Conservation (phyloP, 2,329 filamentous ascomycete genomes). For the Colletotrichum noveboracense region DNA sequence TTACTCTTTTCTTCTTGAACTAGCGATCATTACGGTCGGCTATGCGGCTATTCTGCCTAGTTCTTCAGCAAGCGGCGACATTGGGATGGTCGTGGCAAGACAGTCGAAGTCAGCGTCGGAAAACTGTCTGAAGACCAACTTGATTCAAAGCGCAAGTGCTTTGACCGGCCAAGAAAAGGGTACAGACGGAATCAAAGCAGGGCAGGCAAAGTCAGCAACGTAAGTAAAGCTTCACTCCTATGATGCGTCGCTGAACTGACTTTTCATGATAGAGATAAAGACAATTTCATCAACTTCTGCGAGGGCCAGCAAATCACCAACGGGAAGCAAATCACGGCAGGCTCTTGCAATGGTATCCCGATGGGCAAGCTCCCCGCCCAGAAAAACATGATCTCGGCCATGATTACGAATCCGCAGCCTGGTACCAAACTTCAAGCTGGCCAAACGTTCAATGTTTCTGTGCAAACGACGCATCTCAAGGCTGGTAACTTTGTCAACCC, state of each 20-base stretch:
- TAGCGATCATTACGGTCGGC: background rate
- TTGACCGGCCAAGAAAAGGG: slow-evolving; percentile 42
- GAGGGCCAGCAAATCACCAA: slow-evolving; percentile 58
- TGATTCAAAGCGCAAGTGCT: slow-evolving; percentile 47
- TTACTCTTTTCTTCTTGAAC: background rate
- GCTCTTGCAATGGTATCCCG: slow-evolving; percentile 64
- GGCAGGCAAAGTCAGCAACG: slow-evolving; percentile 49
- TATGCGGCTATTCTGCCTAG: background rate
- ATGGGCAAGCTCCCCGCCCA: slow-evolving; percentile 60
- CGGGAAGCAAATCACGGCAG: slow-evolving; percentile 51
- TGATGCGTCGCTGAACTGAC: background rate
- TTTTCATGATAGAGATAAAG: slow-evolving; percentile 17
- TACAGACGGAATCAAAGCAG: slow-evolving; percentile 28
- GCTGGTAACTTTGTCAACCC: slow-evolving; percentile 62
- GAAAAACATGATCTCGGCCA: slow-evolving; percentile 58
- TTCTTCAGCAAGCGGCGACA: background rate
- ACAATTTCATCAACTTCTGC: slow-evolving; percentile 68
- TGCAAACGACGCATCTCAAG: slow-evolving; percentile 53
- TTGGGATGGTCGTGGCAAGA: background rate
- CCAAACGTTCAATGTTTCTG: slow-evolving; percentile 49
- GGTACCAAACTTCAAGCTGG: slow-evolving; percentile 42
- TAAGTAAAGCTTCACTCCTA: slow-evolving; percentile 27
- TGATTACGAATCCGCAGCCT: slow-evolving; percentile 52
- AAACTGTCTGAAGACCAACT: slow-evolving; percentile 36
- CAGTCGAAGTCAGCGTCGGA: background rate